Evolutionary conservation across 257 asterid genomes (phyloP), one percentile per base, ranked within the genome.

Genomic region (Penstemon newberryi): DNA sequence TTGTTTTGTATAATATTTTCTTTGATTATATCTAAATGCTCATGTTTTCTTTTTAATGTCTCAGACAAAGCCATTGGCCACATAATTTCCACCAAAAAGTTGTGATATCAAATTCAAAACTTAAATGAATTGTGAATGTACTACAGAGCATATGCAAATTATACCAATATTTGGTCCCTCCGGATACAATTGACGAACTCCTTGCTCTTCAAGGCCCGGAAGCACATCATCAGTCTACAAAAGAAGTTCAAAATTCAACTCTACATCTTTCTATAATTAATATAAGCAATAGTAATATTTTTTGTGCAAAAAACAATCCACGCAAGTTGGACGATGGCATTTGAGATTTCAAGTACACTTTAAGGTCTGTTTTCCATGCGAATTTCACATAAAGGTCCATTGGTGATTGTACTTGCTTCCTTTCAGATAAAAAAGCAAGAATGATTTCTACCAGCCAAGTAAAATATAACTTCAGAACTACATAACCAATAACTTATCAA

Each of bases 141-240:
- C 18, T 12, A 44, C 43, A 56, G 59, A 9, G 54, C n/a, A 50
- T 12, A 53, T 18, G 60, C 9, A 54, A 54, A 44, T 0, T 25
- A 51, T 84, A 92, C 98, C 98, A 55, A 87, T 74, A 72, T 81
- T 94, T 9, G 92, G 91, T 63, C 93, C 96, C 75, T 87, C 85
- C 3, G 96, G 96, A 78, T 94, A 94, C 67, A 94, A 77, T 13
- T 90, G 96, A 56, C 96, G 92, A 59, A 94, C 99, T 37, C 99
- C 97, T 77, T 94, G 96, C 77, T 94, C 97, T 78, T 94, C 99
- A 62, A 94, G 86, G 73, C 83, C 85, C 7, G 99, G 99, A 79
- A 94, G 92, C 64, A 60, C 91, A 76, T 91, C 97, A 71, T 94
- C 96, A 25, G 97, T 91, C 98, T 92, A 70, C 77, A 85, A 59